A percentile compares a stretch with the other conserved stretches of the same genome.
Conservation (phyloP, 257 asterid species). For the Linaria vulgaris region DNA sequence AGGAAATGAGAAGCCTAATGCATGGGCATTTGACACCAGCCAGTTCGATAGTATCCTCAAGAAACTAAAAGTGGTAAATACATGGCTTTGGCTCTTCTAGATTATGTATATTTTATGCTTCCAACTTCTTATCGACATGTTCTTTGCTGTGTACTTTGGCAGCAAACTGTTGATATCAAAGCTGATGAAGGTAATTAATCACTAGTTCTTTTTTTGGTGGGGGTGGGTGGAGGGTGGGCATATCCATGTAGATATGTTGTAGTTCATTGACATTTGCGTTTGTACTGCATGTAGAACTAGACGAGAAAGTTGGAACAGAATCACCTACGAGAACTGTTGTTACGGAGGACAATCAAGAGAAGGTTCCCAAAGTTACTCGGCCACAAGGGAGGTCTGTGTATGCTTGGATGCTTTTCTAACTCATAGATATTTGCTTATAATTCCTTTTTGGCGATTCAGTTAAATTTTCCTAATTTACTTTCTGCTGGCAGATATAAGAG, state of each 20-base stretch:
- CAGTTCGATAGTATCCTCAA: conserved; percentile 92
- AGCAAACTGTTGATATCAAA: conserved; percentile 63
- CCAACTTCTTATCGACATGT: not conserved
- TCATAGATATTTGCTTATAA: not conserved
- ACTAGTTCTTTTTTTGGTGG: too few species aligned
- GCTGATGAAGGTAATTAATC: conserved; percentile 58
- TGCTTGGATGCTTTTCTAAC: conserved; percentile 3
- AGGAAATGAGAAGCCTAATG: conserved; percentile 76
- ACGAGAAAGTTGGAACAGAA: conserved; percentile 34
- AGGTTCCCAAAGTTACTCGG: conserved; percentile 63
- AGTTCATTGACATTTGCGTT: conserved; percentile 15
- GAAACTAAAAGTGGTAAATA: conserved; percentile 81
- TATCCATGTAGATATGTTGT: too few species aligned
- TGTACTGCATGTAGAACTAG: conserved; percentile 33
- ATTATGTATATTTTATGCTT: not conserved
- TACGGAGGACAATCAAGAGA: conserved; percentile 33
- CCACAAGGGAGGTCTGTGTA: conserved; percentile 88
- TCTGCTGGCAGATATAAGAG: conserved; percentile 62
- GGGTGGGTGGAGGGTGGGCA: too few species aligned
- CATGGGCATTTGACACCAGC: conserved; percentile 96
- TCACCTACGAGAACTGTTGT: conserved; percentile 27
- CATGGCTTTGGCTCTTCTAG: conserved; percentile 1
- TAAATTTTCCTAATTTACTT: not conserved
- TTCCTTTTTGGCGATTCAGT: not conserved
- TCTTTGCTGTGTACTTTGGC: conserved; percentile 28